These are phyloP conservation scores for Physcomitrellopsis africana DNA, from an alignment of 225 moss, liverwort and hornwort genomes.

Conservation along the genomic window DNA sequence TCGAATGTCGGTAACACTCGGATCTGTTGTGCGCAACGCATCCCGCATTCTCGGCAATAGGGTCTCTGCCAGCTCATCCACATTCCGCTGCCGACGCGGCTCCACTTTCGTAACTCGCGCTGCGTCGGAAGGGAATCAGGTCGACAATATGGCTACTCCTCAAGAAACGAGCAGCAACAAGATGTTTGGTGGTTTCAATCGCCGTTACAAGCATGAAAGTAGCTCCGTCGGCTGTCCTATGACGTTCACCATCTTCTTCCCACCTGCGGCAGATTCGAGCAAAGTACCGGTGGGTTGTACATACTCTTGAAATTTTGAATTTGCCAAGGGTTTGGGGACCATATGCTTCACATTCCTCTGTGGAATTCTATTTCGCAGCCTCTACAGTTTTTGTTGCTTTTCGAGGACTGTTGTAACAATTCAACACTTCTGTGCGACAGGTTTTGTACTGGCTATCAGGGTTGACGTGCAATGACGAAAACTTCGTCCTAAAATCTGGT, in stretches of 20 bases:
- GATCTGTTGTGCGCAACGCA: slow-evolving; percentile 39
- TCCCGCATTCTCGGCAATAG: slow-evolving; percentile 34
- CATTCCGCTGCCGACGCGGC: slow-evolving; percentile 19
- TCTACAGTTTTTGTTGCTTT: no score
- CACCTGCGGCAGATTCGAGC: slow-evolving; percentile 58
- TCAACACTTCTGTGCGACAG: slow-evolving; percentile 43
- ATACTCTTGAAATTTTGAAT: neutral
- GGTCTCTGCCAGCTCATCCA: neutral
- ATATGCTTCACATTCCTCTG: no score
- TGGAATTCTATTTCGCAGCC: no score
- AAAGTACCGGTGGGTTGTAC: slow-evolving; percentile 60
- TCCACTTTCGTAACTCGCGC: neutral
- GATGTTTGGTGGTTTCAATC: slow-evolving; percentile 87
- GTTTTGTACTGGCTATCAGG: slow-evolving; percentile 89
- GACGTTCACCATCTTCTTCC: slow-evolving; percentile 86
- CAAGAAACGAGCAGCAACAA: slow-evolving; percentile 71
- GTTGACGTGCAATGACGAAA: slow-evolving; percentile 83
- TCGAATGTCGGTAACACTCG: slow-evolving; percentile 48
- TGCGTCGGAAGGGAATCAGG: neutral
- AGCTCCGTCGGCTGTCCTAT: slow-evolving; percentile 70
- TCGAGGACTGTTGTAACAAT: no score
- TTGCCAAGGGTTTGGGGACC: slow-evolving; percentile 11
- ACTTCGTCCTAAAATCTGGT: slow-evolving; percentile 75
- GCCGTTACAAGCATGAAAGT: slow-evolving; percentile 88
- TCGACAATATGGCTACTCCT: slow-evolving; percentile 62